Base-by-base conservation (phyloP, 1,139 yeast genomes). In the Protomyces arabidopsidicola region DNA sequence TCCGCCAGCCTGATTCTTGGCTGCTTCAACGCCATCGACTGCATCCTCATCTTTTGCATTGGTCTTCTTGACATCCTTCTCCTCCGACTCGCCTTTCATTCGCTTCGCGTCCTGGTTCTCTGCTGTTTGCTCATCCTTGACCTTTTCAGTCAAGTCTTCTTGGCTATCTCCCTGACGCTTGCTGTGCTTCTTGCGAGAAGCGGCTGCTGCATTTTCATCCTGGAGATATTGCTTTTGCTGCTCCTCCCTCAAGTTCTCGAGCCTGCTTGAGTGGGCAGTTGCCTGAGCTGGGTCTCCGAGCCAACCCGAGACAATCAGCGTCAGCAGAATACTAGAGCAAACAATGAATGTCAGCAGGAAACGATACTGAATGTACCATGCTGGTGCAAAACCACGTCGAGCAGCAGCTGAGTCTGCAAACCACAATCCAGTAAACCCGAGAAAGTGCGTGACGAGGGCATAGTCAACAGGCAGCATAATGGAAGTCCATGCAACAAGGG, bases 401-500 rank as follows among this genome's bases (percentile, higher is more conserved):
- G 65, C 54, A 6, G 63, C 63, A 16, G 57, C 58, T 12, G 62
- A 42, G 27, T 62, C 65, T 12, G 58, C 63, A 38, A 53, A 56
- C 58, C 58, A 62, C 12, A 62, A 42, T 9, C 62, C 65, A 12
- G 62, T 57, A 20, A 62, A 62, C 6, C 64, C 64, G 39, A 62
- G 27, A 54, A 62, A 62, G 27, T 62, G 65, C 27, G 59, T 51
- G 10, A 57, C 48, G 35, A 62, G 54, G 14, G 65, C 65, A 18
- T 51, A 52, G 31, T 62, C 58, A 1, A 53, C 54, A 34, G 56
- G 61, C 51, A 62, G 16, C n/a, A 56, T 42, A n/a, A 62, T 50
- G n/a, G 65, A 45, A 10, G 65, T 52, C 65, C 65, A 62, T 6
- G 65, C 65, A 10, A 62, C 45, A 20, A 62, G 45, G 12, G 65